Percentiles rank a stretch among this genome's conserved stretches.
Conservation (phyloP, 2,329 filamentous ascomycete genomes). For the Samsoniella hepiali region DNA sequence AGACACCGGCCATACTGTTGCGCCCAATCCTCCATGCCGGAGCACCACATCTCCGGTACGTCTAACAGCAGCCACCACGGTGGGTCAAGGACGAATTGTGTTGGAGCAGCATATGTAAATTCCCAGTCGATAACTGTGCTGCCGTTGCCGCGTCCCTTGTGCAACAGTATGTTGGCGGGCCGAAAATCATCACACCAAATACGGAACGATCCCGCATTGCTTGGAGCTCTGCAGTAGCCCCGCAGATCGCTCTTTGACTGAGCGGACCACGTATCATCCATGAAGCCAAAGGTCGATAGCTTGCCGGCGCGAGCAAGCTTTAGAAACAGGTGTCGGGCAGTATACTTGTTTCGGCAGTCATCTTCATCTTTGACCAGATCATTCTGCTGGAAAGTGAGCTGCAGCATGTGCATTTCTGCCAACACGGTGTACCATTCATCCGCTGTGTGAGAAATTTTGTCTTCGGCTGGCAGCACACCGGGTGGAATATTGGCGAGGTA, state of each 20-base stretch:
- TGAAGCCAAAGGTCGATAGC: conserved; percentile 25
- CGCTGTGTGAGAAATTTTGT: conserved; percentile 24
- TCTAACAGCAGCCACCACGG: conserved; percentile 35
- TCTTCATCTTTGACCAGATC: conserved; percentile 31
- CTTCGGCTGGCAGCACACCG: conserved; percentile 23
- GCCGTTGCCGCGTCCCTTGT: conserved; percentile 21
- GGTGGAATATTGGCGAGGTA: conserved; percentile 27
- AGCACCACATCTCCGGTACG: conserved; percentile 20
- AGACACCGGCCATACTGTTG: conserved; percentile 27
- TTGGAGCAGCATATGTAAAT: conserved; percentile 36
- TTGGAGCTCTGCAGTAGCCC: not conserved
- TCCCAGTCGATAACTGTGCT: conserved; percentile 34
- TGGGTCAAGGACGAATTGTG: conserved; percentile 33
- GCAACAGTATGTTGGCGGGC: conserved; percentile 32
- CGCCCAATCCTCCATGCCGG: conserved; percentile 19
- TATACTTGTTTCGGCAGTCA: conserved; percentile 36
- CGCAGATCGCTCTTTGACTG: conserved; percentile 15
- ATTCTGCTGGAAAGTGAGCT: conserved; percentile 37
- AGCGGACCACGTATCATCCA: conserved; percentile 31
- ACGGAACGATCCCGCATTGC: conserved; percentile 25
- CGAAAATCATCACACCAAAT: conserved; percentile 33
- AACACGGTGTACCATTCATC: conserved; percentile 37
- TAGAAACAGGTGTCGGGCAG: conserved; percentile 33
- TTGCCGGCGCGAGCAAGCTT: conserved; percentile 25
- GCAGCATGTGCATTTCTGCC: conserved; percentile 36